A percentile compares a stretch with the other conserved stretches of the same genome.
phyloP scores from a whole-genome alignment of 257 asterid species.

The Lycium ferocissimum region DNA sequence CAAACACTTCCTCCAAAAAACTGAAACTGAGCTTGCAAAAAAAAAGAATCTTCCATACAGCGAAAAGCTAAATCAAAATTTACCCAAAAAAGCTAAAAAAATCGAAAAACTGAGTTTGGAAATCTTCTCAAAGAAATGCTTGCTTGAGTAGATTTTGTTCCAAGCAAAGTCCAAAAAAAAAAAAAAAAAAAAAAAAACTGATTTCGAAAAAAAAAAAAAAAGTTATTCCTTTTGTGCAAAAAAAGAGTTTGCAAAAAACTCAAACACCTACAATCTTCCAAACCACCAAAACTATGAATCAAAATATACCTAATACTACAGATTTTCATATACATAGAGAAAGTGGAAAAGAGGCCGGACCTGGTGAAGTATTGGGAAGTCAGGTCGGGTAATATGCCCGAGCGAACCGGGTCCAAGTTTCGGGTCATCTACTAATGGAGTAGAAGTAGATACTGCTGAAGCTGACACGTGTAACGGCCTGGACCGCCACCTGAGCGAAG shows the following conservation, averaged over 20 bases:
- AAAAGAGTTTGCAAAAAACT: not conserved
- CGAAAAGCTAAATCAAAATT: not conserved
- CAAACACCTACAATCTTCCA: not conserved
- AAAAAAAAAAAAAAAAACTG: too few species aligned
- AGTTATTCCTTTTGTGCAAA: too few species aligned
- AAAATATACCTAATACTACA: not conserved
- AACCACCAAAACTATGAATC: not conserved
- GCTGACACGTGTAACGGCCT: constrained; percentile 48
- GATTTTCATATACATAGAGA: not conserved
- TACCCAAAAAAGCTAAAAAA: not conserved
- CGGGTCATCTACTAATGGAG: constrained; percentile 47
- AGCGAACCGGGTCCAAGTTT: constrained; percentile 72
- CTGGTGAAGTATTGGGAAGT: constrained; percentile 96
- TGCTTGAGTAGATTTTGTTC: too few species aligned
- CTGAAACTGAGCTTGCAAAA: not conserved
- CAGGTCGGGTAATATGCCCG: constrained; percentile 72
- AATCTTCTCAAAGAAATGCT: too few species aligned
- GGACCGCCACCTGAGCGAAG: constrained; percentile 32
- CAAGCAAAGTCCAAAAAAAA: too few species aligned
- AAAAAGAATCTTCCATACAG: not conserved
- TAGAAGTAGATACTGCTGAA: constrained; percentile 52
- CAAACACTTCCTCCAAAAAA: not conserved
- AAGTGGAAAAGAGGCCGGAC: constrained; percentile 33
- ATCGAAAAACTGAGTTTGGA: too few species aligned
- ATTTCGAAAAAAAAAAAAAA: too few species aligned